Evolutionary conservation across 495 filamentous ascomycete species (phyloP).

Genomic region (Articulospora tetracladia): DNA sequence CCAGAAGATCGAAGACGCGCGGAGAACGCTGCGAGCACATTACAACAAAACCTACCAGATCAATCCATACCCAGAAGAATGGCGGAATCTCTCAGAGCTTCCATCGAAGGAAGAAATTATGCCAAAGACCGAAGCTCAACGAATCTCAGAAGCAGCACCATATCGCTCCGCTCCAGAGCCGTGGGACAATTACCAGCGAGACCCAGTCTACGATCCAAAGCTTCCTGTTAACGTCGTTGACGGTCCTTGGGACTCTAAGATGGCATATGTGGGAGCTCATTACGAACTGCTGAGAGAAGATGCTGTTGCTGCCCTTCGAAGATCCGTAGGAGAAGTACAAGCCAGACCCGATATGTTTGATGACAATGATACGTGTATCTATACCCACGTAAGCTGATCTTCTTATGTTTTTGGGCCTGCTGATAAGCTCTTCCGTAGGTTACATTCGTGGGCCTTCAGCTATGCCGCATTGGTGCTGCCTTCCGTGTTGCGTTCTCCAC

Average conservation of each 20-base stretch:
- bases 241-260: slow-evolving; percentile 40
- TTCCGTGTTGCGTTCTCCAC: slow-evolving; percentile 57
- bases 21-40: slow-evolving; percentile 4
- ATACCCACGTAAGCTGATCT: slow-evolving; percentile 22
- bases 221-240: slow-evolving; percentile 36
- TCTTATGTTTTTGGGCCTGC: slow-evolving; percentile 1
- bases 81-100: slow-evolving; percentile 41
- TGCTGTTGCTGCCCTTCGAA: slow-evolving; percentile 41
- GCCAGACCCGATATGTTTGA: slow-evolving; percentile 34
- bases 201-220: slow-evolving; percentile 24
- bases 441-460: slow-evolving; percentile 11
- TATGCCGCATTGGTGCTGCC: slow-evolving; percentile 42
- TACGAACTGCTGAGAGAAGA: slow-evolving; percentile 54
- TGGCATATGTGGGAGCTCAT: slow-evolving; percentile 45
- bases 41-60: slow-evolving; percentile 12
- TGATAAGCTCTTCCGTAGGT: slow-evolving; percentile 11
- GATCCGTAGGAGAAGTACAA: slow-evolving; percentile 39
- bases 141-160: neutral
- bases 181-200: slow-evolving; percentile 18
- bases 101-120: slow-evolving; percentile 43
- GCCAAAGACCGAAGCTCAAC: slow-evolving; percentile 7
- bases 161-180: slow-evolving; percentile 1
- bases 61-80: slow-evolving; percentile 24
- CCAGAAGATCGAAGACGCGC: neutral
- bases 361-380: slow-evolving; percentile 13